Evolutionary conservation across 192 early-diverging fungal species (phyloP).

Genomic region (Spinellus fusiger): DNA sequence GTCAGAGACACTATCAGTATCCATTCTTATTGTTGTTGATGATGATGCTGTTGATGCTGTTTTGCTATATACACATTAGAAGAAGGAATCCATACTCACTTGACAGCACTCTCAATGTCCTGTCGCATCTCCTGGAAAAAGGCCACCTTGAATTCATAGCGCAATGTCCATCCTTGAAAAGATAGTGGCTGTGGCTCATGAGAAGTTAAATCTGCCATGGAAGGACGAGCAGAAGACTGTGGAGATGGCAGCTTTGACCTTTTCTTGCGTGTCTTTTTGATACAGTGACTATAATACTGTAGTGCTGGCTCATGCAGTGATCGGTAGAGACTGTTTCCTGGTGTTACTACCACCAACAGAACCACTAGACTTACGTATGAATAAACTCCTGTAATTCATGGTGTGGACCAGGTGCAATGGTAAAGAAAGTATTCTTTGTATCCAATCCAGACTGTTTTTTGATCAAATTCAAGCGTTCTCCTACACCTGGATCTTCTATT

Average conservation of each 20-base stretch:
- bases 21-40: too few species aligned
- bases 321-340: slow-evolving; percentile 49
- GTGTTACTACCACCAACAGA: not conserved
- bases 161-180: slow-evolving; percentile 65
- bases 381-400: slow-evolving; percentile 58
- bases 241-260: slow-evolving; percentile 53
- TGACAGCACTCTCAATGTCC: slow-evolving; percentile 50
- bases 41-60: too few species aligned
- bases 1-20: too few species aligned
- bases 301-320: slow-evolving; percentile 62
- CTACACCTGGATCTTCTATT: slow-evolving; percentile 57
- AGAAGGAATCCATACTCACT: slow-evolving; percentile 23
- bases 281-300: slow-evolving; percentile 71
- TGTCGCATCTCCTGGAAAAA: slow-evolving; percentile 59
- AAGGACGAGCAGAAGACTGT: slow-evolving; percentile 18
- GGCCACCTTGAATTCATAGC: slow-evolving; percentile 77
- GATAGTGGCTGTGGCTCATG: slow-evolving; percentile 34
- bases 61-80: not conserved
- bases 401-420: slow-evolving; percentile 41
- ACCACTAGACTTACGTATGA: slow-evolving; percentile 44
- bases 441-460: slow-evolving; percentile 65
- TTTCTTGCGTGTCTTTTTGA: slow-evolving; percentile 69
- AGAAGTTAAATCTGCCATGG: slow-evolving; percentile 20
- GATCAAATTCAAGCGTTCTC: slow-evolving; percentile 66
- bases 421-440: slow-evolving; percentile 59